phyloP scores from a whole-genome alignment of 1,284 basidiomycete species.

The Naganishia albida region DNA sequence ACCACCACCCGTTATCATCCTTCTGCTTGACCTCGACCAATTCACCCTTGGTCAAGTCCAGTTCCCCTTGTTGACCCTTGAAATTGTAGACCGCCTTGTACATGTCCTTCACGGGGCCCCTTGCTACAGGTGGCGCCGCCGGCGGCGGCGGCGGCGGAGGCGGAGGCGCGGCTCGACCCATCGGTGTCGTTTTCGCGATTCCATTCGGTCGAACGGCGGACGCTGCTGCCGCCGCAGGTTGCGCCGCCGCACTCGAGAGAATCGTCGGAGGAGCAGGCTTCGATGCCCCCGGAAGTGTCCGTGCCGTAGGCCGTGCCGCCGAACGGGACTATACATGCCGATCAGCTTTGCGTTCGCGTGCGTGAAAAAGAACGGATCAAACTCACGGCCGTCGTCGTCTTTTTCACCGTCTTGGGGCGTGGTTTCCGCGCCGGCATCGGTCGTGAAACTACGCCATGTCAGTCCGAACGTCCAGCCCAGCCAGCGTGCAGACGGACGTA shows the following conservation, averaged over 20 bases:
- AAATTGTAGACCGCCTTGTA: slow-evolving; percentile 89
- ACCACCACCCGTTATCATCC: slow-evolving; percentile 95
- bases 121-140: slow-evolving; percentile 59
- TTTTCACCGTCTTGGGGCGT: slow-evolving; percentile 48
- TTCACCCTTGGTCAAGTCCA: slow-evolving; percentile 86
- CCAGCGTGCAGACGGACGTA: slow-evolving; percentile 32
- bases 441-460: slow-evolving; percentile 60
- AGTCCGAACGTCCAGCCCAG: slow-evolving; percentile 13
- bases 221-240: slow-evolving; percentile 43
- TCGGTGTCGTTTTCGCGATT: slow-evolving; percentile 44
- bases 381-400: slow-evolving; percentile 55
- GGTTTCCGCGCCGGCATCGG: slow-evolving; percentile 86
- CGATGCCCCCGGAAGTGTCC: slow-evolving; percentile 49
- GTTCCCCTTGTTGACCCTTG: slow-evolving; percentile 86
- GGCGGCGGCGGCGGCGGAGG: slow-evolving; percentile 61
- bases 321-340: slow-evolving; percentile 37
- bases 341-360: background rate
- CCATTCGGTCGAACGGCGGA: slow-evolving; percentile 39
- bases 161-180: slow-evolving; percentile 54
- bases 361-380: too few species aligned
- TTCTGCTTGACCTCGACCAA: slow-evolving; percentile 89
- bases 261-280: slow-evolving; percentile 51
- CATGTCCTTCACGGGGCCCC: slow-evolving; percentile 68
- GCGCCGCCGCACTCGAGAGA: slow-evolving; percentile 41
- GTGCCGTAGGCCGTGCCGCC: slow-evolving; percentile 48